Conservation (phyloP, 2,329 filamentous ascomycete genomes). For the Apiospora marii region DNA sequence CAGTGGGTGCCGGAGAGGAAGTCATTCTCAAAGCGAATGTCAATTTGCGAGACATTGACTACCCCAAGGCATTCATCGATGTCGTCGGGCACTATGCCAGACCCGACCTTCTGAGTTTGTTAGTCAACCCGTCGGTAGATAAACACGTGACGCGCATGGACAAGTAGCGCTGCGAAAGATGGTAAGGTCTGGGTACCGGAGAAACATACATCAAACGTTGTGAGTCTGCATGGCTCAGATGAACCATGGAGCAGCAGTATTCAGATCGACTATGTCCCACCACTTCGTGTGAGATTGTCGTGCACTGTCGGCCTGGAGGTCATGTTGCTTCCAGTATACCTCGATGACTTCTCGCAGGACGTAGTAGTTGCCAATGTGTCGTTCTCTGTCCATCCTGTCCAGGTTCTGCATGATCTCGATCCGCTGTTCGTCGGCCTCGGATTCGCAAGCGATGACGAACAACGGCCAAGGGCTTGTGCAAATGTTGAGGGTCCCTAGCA, state of each 20-base stretch:
- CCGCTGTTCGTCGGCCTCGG: conserved; percentile 49
- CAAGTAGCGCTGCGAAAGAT: conserved; percentile 21
- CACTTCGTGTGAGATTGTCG: conserved; percentile 43
- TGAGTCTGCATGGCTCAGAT: conserved; percentile 36
- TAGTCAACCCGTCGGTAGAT: conserved; percentile 45
- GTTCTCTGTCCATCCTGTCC: conserved; percentile 50
- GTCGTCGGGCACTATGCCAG: conserved; percentile 35
- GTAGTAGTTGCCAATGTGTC: conserved; percentile 54
- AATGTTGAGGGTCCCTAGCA: conserved; percentile 45
- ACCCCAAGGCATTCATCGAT: conserved; percentile 49
- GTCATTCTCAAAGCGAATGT: conserved; percentile 60
- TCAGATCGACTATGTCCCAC: conserved; percentile 48
- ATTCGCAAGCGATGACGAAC: conserved; percentile 56
- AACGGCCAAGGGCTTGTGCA: conserved; percentile 59
- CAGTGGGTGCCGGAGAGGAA: conserved; percentile 50
- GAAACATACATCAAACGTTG: not conserved
- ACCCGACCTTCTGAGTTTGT: conserved; percentile 48
- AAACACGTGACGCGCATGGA: conserved; percentile 34
- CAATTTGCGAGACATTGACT: conserved; percentile 53
- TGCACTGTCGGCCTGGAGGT: conserved; percentile 47
- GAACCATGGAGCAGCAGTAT: conserved; percentile 45
- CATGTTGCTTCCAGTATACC: conserved; percentile 54
- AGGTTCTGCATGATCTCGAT: conserved; percentile 49
- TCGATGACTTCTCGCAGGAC: conserved; percentile 53
- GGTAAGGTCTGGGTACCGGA: not conserved